These are phyloP conservation scores for Tephrocybe sp. DNA, from an alignment of 768 basidiomycete species.

Conservation along the genomic window DNA sequence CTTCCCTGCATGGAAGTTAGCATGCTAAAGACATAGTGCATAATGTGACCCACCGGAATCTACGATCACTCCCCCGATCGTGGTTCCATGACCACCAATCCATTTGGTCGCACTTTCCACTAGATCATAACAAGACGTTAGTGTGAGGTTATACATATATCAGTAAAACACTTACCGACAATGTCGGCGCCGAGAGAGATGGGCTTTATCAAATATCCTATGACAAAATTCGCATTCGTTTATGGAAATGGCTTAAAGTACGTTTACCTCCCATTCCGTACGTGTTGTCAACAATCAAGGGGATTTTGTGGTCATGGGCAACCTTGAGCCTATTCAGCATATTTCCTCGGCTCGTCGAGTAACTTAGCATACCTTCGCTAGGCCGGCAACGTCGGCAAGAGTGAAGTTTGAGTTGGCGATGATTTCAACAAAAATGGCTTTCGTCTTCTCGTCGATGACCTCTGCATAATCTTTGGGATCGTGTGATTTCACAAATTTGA, in stretches of 20 bases:
- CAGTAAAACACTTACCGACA: conserved; percentile 36
- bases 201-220: conserved; percentile 40
- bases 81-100: conserved; percentile 81
- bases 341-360: background rate
- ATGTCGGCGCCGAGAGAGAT: conserved; percentile 74
- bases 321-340: conserved; percentile 33
- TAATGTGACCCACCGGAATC: conserved; percentile 35
- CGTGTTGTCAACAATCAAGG: conserved; percentile 79
- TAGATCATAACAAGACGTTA: conserved; percentile 5
- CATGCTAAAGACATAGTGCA: conserved; percentile 6
- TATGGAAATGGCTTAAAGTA: background rate
- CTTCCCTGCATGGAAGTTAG: conserved; percentile 35
- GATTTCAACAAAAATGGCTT: conserved; percentile 70
- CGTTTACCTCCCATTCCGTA: conserved; percentile 49
- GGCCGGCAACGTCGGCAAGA: conserved; percentile 58
- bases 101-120: conserved; percentile 83
- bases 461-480: conserved; percentile 57
- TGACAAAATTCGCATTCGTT: conserved; percentile 25
- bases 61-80: conserved; percentile 72
- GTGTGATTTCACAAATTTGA: conserved; percentile 59
- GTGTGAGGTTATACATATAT: background rate
- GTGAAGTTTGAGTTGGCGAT: conserved; percentile 78
- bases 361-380: conserved; percentile 52
- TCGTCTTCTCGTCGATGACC: conserved; percentile 76
- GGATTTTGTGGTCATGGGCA: conserved; percentile 67